Base-by-base conservation (phyloP, 75 land plant species). In the Cryptomeria japonica region DNA sequence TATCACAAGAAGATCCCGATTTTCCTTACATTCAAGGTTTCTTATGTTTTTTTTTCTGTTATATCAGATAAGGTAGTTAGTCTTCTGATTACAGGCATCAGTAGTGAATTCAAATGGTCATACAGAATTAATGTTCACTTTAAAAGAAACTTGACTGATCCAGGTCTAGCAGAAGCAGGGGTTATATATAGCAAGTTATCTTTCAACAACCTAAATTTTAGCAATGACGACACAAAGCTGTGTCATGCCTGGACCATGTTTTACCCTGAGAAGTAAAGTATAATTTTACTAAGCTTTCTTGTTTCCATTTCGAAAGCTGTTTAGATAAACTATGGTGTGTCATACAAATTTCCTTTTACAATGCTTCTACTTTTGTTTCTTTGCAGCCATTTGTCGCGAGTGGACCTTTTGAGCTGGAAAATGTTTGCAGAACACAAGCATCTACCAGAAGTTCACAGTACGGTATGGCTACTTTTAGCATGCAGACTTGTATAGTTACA, bases 91-190 rank as follows among this genome's bases (percentile, higher is more conserved):
- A 28, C 31, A 15, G 46, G 36, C 42, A 25, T 70, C 19, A 15
- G 13, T 42, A 46, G 19, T 38, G 37, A 77, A 42, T 42, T 42
- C 51, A 19, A 42, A 46, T 82, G 13, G 84, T 51, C 42, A 10
- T 46, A 44, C 31, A 12, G 84, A 46, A 82, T 44, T n/a, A 28
- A 41, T 15, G 28, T 82, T 82, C n/a, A 82, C 84, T 82, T 46
- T 14, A 38, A 42, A 46, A 32, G 28, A n/a, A 46, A 13, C 32
- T 82, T 10, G 51, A 46, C 28, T 82, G 51, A 18, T 53, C 41
- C 64, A 96, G 98, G 94, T 80, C 87, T 96, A 37, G 98, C 94
- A 61, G 96, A 96, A 90, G 92, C 98, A 87, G 98, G 98, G n/a
- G 78, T 96, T 46, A 83, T 96, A 13, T 84, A 88, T 51, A 96